A percentile compares a stretch with the other conserved stretches of the same genome.
Evolutionary conservation across 768 basidiomycete genomes (phyloP).

Genomic region (Collybiopsis confluens): DNA sequence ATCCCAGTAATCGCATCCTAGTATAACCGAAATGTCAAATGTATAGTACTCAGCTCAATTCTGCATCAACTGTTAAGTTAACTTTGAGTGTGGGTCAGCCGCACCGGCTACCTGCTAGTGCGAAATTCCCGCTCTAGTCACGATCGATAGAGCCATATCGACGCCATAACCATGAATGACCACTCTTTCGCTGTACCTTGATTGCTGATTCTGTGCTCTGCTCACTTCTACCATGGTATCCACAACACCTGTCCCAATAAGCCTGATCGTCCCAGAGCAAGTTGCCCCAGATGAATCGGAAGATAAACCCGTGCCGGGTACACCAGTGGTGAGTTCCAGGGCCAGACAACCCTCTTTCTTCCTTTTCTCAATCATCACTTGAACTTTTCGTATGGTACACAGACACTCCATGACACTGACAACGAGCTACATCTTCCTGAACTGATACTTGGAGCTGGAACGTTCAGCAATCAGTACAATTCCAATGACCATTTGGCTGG

Average conservation of each 20-base stretch:
- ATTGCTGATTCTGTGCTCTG: not conserved
- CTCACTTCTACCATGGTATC: not conserved
- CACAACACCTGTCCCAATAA: slow-evolving; percentile 3
- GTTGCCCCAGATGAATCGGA: slow-evolving; percentile 24
- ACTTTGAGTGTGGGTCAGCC: too few species aligned
- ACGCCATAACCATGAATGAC: not conserved
- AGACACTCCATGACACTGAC: slow-evolving; percentile 24
- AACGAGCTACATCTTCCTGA: slow-evolving; percentile 36
- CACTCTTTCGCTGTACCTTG: not conserved
- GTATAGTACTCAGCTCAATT: not conserved
- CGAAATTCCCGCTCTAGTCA: not conserved
- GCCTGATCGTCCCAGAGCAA: not conserved
- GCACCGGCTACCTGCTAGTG: too few species aligned
- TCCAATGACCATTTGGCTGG: slow-evolving; percentile 52
- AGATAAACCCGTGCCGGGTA: slow-evolving; percentile 33
- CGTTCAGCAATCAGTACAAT: slow-evolving; percentile 69
- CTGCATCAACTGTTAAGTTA: not conserved
- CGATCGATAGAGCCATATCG: not conserved
- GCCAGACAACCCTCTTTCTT: not conserved
- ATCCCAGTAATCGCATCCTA: not conserved
- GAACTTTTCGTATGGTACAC: not conserved
- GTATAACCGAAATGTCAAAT: not conserved
- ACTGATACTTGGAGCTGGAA: slow-evolving; percentile 68
- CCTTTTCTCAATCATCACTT: not conserved
- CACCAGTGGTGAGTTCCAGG: slow-evolving; percentile 39